A percentile compares a stretch with the other conserved stretches of the same genome.
phyloP scores from a whole-genome alignment of 805 yeast species.

The Helenozyma baotianmanensis region DNA sequence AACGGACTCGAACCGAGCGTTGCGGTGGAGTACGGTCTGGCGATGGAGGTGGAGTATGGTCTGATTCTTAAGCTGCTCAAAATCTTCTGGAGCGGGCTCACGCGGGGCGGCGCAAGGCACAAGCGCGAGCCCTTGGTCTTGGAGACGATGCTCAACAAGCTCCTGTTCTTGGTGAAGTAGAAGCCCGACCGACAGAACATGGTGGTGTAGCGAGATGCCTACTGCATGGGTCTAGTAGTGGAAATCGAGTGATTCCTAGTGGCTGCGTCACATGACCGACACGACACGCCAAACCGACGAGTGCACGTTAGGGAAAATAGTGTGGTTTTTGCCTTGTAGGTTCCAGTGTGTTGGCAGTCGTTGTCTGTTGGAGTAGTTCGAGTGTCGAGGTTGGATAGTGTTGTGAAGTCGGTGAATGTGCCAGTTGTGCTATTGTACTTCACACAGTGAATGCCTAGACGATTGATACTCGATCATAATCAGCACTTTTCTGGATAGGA shows the following conservation, averaged over 20 bases:
- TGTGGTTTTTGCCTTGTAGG: too few relatives aligned
- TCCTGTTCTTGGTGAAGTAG: slow-evolving; percentile 53
- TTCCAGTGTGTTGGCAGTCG: too few relatives aligned
- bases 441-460: too few relatives aligned
- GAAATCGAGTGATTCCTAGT: not conserved
- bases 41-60: slow-evolving; percentile 2
- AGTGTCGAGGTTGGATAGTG: too few relatives aligned
- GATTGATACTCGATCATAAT: too few relatives aligned
- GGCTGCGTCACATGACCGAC: too few relatives aligned
- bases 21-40: slow-evolving; percentile 1
- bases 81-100: slow-evolving; percentile 7
- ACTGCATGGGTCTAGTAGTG: not conserved
- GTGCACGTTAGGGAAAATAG: too few relatives aligned
- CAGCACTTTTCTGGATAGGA: too few relatives aligned
- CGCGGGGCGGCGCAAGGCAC: slow-evolving; percentile 10
- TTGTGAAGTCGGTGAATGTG: too few relatives aligned
- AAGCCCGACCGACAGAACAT: slow-evolving; percentile 49
- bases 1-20: not conserved
- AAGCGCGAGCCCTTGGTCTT: slow-evolving; percentile 18
- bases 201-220: not conserved
- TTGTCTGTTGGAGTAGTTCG: too few relatives aligned
- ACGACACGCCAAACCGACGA: too few relatives aligned
- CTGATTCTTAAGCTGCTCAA: slow-evolving; percentile 3
- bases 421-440: too few relatives aligned
- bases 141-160: slow-evolving; percentile 35